These are phyloP conservation scores for Cladosporium colombiae DNA, from an alignment of 2,329 filamentous ascomycete species.

Conservation along the genomic window DNA sequence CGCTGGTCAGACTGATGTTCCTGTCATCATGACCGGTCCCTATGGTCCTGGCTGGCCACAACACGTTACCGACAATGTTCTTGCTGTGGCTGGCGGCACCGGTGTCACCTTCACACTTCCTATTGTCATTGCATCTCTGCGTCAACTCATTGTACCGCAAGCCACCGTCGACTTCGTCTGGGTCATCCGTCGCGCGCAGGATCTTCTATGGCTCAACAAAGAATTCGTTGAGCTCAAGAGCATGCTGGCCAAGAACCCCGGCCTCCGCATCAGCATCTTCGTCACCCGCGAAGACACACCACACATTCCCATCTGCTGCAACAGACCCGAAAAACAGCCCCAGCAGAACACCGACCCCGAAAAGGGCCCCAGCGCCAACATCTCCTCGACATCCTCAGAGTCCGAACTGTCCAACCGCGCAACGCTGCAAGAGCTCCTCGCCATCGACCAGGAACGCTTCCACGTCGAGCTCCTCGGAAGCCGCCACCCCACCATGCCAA, in stretches of 20 bases:
- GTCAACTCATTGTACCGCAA: slow-evolving; percentile 21
- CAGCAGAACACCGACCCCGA: background rate
- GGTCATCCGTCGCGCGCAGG: slow-evolving; percentile 58
- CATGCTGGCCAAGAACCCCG: slow-evolving; percentile 31
- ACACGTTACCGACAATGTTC: slow-evolving; percentile 24
- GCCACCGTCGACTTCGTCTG: slow-evolving; percentile 65
- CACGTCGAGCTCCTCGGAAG: slow-evolving; percentile 29
- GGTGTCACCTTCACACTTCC: slow-evolving; percentile 61
- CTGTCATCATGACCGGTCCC: slow-evolving; percentile 63
- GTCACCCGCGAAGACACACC: slow-evolving; percentile 55
- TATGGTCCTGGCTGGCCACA: slow-evolving; percentile 50
- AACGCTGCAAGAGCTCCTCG: slow-evolving; percentile 23
- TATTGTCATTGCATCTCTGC: slow-evolving; percentile 49
- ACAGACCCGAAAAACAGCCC: slow-evolving; percentile 12
- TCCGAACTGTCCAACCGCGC: slow-evolving; percentile 2
- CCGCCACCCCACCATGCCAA: slow-evolving; percentile 28
- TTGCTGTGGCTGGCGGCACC: slow-evolving; percentile 54
- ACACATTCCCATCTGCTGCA: slow-evolving; percentile 18
- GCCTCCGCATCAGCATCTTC: slow-evolving; percentile 57
- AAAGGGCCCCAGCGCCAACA: slow-evolving; percentile 9
- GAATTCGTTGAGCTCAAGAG: slow-evolving; percentile 56
- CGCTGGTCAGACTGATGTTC: slow-evolving; percentile 36
- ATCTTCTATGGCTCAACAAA: slow-evolving; percentile 59
- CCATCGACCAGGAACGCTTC: slow-evolving; percentile 24
- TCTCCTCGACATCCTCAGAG: background rate